Evolutionary conservation across 2,329 filamentous ascomycete species (phyloP), one percentile per base, ranked within the genome.

Genomic region (Rugonectria rugulosa): DNA sequence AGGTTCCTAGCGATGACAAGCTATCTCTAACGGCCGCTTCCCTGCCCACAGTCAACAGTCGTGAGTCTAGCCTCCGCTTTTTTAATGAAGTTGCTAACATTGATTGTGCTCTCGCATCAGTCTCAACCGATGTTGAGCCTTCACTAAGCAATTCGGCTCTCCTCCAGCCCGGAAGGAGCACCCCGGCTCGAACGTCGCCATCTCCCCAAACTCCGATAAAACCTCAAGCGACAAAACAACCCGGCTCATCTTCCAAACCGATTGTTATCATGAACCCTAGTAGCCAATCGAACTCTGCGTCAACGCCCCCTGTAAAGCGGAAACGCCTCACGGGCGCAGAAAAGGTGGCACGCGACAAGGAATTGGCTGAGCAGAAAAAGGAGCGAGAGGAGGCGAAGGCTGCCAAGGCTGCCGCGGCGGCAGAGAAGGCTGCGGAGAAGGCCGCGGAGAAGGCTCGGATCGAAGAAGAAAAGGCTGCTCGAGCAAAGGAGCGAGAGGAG

Each of bases 291-390:
- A 62, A 65, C 23, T 53, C 68, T 20, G 59, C 64, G 6, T 31
- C 63, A 19, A 54, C 56, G 12, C 50, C 62, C 20, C 34, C 59
- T 17, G 63, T 72, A 21, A 83, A 81, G 61, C 72, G 72, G 45
- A 80, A 79, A 60, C 73, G 74, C 7, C 68, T 78, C 15, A 81
- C 76, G 3, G 57, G 71, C 1, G 72, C 70, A 12, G 77, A 80
- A 57, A 78, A 74, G 36, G 69, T 68, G 20, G 73, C 73, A 6
- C 64, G 65, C 20, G 74, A 75, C 27, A 75, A 73, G 23, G 77
- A 80, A 36, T 27, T 46, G 9, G 73, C 70, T 6, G 77, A 79
- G 65, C 68, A 76, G 53, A 72, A 71, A 49, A 72, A 75, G 27
- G 69, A 72, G 12, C 72, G 66, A 21, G 70, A 71, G 29, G 68